A percentile compares a stretch with the other conserved stretches of the same genome.
These are phyloP conservation scores for Begonia loranthoides DNA, from an alignment of 306 rosid genomes.

Conservation along the genomic window DNA sequence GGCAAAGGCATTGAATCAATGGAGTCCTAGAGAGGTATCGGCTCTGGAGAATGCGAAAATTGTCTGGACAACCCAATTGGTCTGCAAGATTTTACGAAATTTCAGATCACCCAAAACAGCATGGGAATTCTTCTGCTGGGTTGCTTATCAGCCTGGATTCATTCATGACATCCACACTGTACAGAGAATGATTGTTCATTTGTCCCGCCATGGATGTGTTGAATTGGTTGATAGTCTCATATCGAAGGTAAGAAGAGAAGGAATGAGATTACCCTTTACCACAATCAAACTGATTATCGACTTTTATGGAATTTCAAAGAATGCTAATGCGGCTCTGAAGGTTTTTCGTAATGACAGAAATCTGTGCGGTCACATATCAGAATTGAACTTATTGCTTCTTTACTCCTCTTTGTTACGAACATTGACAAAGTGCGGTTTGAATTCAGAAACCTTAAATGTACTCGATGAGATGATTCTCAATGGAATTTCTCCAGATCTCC, in stretches of 20 bases:
- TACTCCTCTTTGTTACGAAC: conserved; percentile 69
- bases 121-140: conserved; percentile 85
- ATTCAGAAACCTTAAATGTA: conserved; percentile 39
- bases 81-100: conserved; percentile 57
- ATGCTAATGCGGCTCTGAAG: conserved; percentile 68
- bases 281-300: conserved; percentile 63
- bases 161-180: conserved; percentile 65
- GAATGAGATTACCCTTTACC: conserved; percentile 57
- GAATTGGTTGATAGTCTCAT: conserved; percentile 57
- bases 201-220: conserved; percentile 45
- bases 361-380: conserved; percentile 50
- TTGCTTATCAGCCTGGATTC: conserved; percentile 55
- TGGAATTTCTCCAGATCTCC: conserved; percentile 60
- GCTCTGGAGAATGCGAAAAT: conserved; percentile 52
- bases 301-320: conserved; percentile 63
- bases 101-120: conserved; percentile 54
- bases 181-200: conserved; percentile 54
- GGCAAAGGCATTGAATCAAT: conserved; percentile 46
- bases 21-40: conserved; percentile 53
- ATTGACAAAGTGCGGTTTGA: conserved; percentile 51
- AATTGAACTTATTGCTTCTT: conserved; percentile 43
- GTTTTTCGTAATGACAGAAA: conserved; percentile 42
- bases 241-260: conserved; percentile 50
- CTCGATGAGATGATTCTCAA: conserved; percentile 65
- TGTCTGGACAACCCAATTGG: conserved; percentile 70